Base-by-base conservation (phyloP, 192 early-diverging fungal genomes). In the Haplosporangium gracile region DNA sequence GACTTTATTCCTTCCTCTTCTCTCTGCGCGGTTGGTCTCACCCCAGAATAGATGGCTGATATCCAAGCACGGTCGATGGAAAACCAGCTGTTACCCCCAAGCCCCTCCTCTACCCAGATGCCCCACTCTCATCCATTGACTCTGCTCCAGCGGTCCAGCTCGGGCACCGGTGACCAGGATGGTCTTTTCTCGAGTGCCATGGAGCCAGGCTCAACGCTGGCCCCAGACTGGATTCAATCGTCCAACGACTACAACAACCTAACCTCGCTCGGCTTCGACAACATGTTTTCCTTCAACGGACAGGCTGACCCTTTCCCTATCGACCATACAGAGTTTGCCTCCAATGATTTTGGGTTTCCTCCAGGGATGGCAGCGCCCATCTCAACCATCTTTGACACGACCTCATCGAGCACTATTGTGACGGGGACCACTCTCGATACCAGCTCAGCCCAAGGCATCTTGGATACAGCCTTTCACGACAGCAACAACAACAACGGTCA, bases 231-330 rank as follows among this genome's bases (percentile, higher is more conserved):
- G 84, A 81, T 80, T 43, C 71, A 75, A 22, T 71, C 84, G 20
- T 45, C 84, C n/a, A 7, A 74, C 18, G 84, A 86, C 10, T 81
- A 73, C 49, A 81, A 86, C 77, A 75, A 72, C 42, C 76, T 86
- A 38, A 77, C 84, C 29, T 78, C 78, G 42, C 84, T 86, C 29
- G 84, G 84, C 13, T 86, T 86, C n/a, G 84, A 86, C 43, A 76
- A 29, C 49, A 81, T 86, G 71, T 86, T 86, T 43, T 76, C 80
- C 49, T 86, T 81, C 68, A 81, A 75, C 26, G 76, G 79, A 6
- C 84, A 86, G 71, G 45, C 75, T 5, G 84, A 86, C 36, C 11
- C 84, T 4, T 86, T 81, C 72, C 79, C 78, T 18, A 86, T 86
- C 42, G 84, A 86, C 24, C 84, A 86, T 43, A 81, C 79, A 24